Base-by-base conservation (phyloP, 2,329 filamentous ascomycete species). In the Exophiala sp. region DNA sequence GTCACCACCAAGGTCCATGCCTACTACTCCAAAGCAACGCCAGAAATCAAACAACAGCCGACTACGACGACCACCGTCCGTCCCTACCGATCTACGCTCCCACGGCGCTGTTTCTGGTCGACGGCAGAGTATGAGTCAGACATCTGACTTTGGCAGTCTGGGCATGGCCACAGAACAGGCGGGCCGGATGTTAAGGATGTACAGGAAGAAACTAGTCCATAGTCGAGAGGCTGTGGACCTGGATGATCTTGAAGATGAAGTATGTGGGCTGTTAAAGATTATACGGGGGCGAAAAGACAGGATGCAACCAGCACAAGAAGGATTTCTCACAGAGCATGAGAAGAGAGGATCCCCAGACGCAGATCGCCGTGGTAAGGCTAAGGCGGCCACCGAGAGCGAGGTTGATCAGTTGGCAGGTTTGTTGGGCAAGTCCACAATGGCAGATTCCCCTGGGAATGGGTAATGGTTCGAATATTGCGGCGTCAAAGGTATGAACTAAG, bases 221-320 rank as follows among this genome's bases (percentile, higher is more conserved):
- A 55, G 48, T 19, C 69, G 64, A 1, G 75, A 79, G 18, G 65
- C 64, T 9, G 64, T 80, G 21, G 72, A 78, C 34, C 65, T 71
- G 1, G 68, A 70, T 43, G 79, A 81, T 46, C 66, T 83, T 1
- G 77, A 82, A 56, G 69, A 71, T 18, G 80, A 83, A 61, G 67
- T 83, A 10, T 72, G 72, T 23, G 63, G 71, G 3, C 75, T 75
- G 2, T 63, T 70, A 13, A 61, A 70, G 27, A 68, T 65, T 2
- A 61, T 77, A 2, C 68, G 68, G 5, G 72, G 75, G 43, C 66
- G 46, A 47, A 53, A 51, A 30, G 43, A 47, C 34, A 34, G 29
- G 30, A 43, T 38, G 14, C 46, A 13, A 13, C 34, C 24, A 19
- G 14, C 27, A 24, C 19, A 35, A 34, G 35, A 19, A 23, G 41